Evolutionary conservation across 75 land plant genomes (phyloP).

Genomic region (Pinus albicaulis): DNA sequence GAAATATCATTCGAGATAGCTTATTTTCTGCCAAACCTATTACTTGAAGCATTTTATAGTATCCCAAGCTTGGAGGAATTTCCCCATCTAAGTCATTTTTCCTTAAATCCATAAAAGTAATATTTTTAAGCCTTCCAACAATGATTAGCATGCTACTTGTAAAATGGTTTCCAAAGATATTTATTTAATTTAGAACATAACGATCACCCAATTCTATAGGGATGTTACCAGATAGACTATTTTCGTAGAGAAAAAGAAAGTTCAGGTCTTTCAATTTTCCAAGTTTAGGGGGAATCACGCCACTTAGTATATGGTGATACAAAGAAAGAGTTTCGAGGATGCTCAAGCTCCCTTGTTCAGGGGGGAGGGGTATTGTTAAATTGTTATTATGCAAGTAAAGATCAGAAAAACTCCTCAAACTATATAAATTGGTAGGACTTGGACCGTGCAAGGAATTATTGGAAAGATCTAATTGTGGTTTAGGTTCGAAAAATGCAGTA

Average conservation of each 20-base stretch:
- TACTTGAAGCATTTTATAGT: conserved; percentile 35
- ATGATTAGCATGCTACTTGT: conserved; percentile 53
- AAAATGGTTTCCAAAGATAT: conserved; percentile 62
- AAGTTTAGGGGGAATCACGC: conserved; percentile 59
- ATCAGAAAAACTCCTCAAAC: conserved; percentile 37
- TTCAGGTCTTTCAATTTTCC: too few species aligned
- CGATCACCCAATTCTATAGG: conserved; percentile 61
- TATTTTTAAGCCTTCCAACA: conserved; percentile 49
- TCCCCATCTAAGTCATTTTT: conserved; percentile 49
- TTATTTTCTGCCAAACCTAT: conserved; percentile 73
- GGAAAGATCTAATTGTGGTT: conserved; percentile 62
- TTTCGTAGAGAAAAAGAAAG: too few species aligned
- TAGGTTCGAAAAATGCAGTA: conserved; percentile 39
- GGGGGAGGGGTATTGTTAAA: too few species aligned
- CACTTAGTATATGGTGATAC: conserved; percentile 54
- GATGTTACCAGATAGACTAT: too few species aligned
- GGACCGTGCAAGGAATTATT: conserved; percentile 51
- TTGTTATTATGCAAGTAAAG: conserved; percentile 73
- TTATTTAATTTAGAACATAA: too few species aligned
- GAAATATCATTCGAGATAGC: conserved; percentile 63
- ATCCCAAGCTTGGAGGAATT: too few species aligned
- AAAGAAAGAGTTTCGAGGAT: too few species aligned
- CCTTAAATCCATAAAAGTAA: conserved; percentile 55
- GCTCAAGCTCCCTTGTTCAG: conserved; percentile 39
- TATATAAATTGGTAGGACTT: conserved; percentile 38